Base-by-base conservation (phyloP, 441 rosid species). In the Geranium incanum region DNA sequence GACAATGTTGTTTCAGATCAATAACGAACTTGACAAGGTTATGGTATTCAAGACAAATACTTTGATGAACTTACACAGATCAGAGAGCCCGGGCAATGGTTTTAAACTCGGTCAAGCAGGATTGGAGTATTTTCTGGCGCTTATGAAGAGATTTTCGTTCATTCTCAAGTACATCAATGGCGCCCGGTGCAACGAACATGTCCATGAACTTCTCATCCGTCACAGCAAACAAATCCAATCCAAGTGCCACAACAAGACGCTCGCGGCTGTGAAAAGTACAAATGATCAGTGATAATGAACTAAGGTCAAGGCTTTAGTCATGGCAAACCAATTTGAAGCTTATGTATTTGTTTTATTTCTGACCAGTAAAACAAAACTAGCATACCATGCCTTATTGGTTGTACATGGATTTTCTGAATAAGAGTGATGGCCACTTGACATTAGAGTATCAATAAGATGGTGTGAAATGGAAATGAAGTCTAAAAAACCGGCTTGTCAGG, bases 151-250 rank as follows among this genome's bases (percentile, higher is more conserved):
- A 84, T 73, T 87, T 90, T 2, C 87, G 74, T 80, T 91, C 93
- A 23, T 83, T 81, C 67, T 86, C 86, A 66, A 91, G 83, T 37
- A 82, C 81, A 36, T 90, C 95, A 67, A 91, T 84, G 16, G 97
- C 97, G 39, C 89, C 96, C 8, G 98, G 97, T n/a, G 94, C 93
- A 28, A 86, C 91, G 67, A 91, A 94, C 92, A 94, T 86, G 84
- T 94, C 97, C 97, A 87, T 89, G 85, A 94, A 94, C 78, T 80
- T 90, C 52, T 87, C 98, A 37, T 91, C 97, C 48, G 82, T 89
- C 37, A 87, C 95, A 0, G 95, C 97, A 50, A 94, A 94, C 75
- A 94, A 66, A 74, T 94, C 97, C 83, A 91, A 72, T 1, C 95
- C 95, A 41, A 88, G 85, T 62, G 89, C 85, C 76, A 87, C 91